Conservation (phyloP, 345 rosid genomes). For the Sisymbrium irio region DNA sequence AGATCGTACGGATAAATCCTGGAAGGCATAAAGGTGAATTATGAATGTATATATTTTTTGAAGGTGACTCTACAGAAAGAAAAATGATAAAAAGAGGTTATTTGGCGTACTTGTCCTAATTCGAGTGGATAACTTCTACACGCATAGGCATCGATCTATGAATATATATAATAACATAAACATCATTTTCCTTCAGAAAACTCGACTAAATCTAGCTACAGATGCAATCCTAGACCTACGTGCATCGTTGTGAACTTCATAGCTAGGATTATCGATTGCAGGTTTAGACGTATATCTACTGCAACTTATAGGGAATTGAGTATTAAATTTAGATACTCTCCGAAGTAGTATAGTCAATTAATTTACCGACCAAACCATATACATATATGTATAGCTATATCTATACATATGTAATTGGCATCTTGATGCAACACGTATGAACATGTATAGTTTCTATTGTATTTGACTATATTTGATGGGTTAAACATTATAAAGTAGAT, state of each 20-base stretch:
- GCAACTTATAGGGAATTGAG: constrained; percentile 2
- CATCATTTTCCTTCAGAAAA: constrained; percentile 10
- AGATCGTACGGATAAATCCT: constrained; percentile 9
- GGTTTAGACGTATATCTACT: not conserved
- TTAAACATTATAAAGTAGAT: not conserved
- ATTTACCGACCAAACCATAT: constrained; percentile 24
- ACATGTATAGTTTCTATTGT: not conserved
- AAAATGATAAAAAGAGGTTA: not conserved
- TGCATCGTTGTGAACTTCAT: constrained; percentile 11
- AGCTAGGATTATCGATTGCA: constrained; percentile 10
- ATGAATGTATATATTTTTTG: not conserved
- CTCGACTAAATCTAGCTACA: not conserved
- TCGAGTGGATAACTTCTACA: constrained; percentile 28
- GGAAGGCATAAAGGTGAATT: constrained; percentile 9
- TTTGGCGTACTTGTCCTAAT: constrained; percentile 5
- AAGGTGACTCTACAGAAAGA: constrained; percentile 11
- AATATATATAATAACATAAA: not conserved
- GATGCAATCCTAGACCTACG: constrained; percentile 4
- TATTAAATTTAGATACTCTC: not conserved
- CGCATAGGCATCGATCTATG: constrained; percentile 7
- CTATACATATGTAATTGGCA: not conserved
- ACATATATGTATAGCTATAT: not conserved
- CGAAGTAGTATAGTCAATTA: not conserved
- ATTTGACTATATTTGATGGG: not conserved
- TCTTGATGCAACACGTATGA: not conserved